Percentiles rank a stretch among this genome's conserved stretches.
Conservation (phyloP, 2,329 filamentous ascomycete genomes). For the Sordariomycetes sp. region DNA sequence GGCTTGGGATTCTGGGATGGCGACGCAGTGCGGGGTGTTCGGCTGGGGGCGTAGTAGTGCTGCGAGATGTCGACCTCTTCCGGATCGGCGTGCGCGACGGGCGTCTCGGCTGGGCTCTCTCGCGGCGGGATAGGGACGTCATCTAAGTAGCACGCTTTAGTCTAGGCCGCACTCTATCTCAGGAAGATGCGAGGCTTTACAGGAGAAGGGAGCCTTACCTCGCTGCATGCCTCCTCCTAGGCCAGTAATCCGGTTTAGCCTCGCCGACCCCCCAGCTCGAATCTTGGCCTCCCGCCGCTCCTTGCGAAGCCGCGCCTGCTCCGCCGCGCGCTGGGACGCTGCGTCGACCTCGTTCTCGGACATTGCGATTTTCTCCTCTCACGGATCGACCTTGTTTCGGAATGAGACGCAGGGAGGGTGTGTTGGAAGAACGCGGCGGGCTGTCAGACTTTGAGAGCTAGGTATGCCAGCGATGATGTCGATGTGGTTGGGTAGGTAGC, state of each 20-base stretch:
- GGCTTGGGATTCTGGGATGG: constrained; percentile 21
- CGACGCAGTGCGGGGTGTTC: constrained; percentile 13
- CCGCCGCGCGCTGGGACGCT: constrained; percentile 37
- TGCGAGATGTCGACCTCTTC: constrained; percentile 71
- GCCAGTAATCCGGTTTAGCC: constrained; percentile 64
- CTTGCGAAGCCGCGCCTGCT: constrained; percentile 63
- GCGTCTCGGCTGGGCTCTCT: constrained; percentile 14
- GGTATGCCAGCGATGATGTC: too few relatives aligned
- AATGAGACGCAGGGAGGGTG: neutral
- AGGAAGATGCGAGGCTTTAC: neutral
- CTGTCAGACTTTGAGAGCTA: too few relatives aligned
- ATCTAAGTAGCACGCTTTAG: constrained; percentile 7
- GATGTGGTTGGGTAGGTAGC: too few relatives aligned
- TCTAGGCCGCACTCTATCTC: neutral
- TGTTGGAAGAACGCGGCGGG: too few relatives aligned
- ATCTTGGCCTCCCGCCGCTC: constrained; percentile 72
- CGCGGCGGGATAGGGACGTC: constrained; percentile 14
- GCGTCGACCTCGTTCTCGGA: constrained; percentile 18
- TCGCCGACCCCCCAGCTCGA: constrained; percentile 52
- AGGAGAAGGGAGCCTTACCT: neutral
- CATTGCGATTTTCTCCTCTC: neutral
- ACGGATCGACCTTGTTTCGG: neutral
- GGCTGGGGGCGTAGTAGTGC: constrained; percentile 48
- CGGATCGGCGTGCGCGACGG: constrained; percentile 40
- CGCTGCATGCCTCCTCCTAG: constrained; percentile 1